A percentile compares a stretch with the other conserved stretches of the same genome.
Conservation (phyloP, 2,329 filamentous ascomycete species). For the Cytospora mali region DNA sequence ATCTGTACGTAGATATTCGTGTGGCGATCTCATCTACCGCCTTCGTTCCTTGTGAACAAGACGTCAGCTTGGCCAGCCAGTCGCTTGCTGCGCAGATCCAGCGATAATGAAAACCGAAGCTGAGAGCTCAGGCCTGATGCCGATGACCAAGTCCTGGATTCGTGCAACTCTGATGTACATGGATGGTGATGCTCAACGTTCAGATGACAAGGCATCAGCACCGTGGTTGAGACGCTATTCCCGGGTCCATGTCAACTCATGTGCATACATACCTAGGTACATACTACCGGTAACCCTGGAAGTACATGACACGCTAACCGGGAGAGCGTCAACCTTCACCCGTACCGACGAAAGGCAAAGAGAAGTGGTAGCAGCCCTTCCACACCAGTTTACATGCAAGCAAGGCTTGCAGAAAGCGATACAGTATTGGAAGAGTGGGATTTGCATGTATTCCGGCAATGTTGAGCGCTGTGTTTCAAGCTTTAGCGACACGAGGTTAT, state of each 20-base stretch:
- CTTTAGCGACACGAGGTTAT: neutral
- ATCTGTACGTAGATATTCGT: slow-evolving; percentile 4
- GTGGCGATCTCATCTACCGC: slow-evolving; percentile 7
- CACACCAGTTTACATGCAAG: slow-evolving; percentile 11
- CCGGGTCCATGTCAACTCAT: neutral
- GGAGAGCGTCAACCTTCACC: slow-evolving; percentile 16
- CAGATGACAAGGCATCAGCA: neutral
- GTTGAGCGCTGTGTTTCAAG: slow-evolving; percentile 9
- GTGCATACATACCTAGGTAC: neutral
- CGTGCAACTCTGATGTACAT: neutral
- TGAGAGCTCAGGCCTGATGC: neutral
- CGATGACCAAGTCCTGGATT: neutral
- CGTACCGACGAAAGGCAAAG: slow-evolving; percentile 2
- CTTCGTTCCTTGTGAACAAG: neutral
- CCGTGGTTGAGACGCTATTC: neutral
- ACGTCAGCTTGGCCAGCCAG: neutral
- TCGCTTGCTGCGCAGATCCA: neutral
- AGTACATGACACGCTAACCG: slow-evolving; percentile 14
- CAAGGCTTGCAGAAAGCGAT: neutral
- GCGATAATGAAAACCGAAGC: neutral
- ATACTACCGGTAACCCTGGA: slow-evolving; percentile 4
- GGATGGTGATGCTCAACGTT: neutral
- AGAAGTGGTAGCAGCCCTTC: slow-evolving; percentile 10
- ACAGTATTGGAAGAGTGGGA: slow-evolving; percentile 1
- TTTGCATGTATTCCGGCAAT: slow-evolving; percentile 1